These are phyloP conservation scores for Quercus ilex DNA, from an alignment of 306 rosid species.

Conservation along the genomic window DNA sequence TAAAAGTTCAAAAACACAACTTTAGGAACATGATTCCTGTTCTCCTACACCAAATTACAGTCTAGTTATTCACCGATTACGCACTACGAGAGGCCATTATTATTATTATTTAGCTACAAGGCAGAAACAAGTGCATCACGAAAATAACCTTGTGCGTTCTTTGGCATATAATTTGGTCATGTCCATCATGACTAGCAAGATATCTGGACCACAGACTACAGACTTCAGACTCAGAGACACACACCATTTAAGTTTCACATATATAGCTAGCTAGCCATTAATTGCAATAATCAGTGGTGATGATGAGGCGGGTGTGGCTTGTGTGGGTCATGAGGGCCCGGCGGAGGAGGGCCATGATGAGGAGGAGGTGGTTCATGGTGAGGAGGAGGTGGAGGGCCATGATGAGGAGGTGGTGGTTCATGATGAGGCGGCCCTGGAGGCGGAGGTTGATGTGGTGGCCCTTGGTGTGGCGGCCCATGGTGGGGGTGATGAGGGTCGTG, in stretches of 20 bases:
- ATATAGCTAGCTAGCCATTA: not conserved
- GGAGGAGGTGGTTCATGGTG: slow-evolving; percentile 14
- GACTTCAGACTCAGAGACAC: no score
- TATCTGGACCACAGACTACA: not conserved
- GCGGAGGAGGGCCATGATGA: not conserved
- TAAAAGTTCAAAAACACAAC: not conserved
- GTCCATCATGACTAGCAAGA: not conserved
- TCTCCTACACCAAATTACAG: not conserved
- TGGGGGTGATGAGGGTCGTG: slow-evolving; percentile 1
- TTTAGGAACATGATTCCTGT: not conserved
- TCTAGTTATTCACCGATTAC: not conserved
- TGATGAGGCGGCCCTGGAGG: slow-evolving; percentile 3
- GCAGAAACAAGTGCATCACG: not conserved
- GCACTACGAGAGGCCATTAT: not conserved
- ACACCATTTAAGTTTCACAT: not conserved
- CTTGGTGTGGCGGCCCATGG: slow-evolving; percentile 6
- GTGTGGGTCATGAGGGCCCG: not conserved
- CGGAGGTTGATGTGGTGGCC: not conserved
- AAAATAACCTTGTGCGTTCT: not conserved
- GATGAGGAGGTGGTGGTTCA: slow-evolving; percentile 15
- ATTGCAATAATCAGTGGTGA: not conserved
- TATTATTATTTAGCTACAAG: not conserved
- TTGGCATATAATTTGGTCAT: not conserved
- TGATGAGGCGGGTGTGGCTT: not conserved
- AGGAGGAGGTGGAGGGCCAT: slow-evolving; percentile 9